Evolutionary conservation across 2,329 filamentous ascomycete species (phyloP).

Genomic region (Talaromyces rugulosus): DNA sequence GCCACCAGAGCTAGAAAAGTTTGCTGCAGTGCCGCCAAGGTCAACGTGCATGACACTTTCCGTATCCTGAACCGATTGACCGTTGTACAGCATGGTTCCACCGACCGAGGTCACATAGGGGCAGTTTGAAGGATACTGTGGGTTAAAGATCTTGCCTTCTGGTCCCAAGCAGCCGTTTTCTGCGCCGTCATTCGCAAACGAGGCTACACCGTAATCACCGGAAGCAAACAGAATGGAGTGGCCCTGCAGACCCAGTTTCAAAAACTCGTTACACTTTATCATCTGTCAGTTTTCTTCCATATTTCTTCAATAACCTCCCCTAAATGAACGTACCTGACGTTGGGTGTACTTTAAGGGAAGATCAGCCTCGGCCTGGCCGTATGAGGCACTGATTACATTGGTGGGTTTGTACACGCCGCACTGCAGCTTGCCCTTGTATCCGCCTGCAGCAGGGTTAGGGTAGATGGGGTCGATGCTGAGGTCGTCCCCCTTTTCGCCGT

Average conservation of each 20-base stretch:
- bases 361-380: constrained; percentile 52
- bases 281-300: no score
- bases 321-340: constrained; percentile 22
- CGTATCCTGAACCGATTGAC: constrained; percentile 22
- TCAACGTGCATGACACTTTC: constrained; percentile 30
- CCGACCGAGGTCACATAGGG: constrained; percentile 52
- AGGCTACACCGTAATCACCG: constrained; percentile 29
- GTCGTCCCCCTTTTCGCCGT: constrained; percentile 47
- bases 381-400: constrained; percentile 55
- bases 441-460: constrained; percentile 45
- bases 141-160: constrained; percentile 43
- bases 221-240: constrained; percentile 28
- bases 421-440: constrained; percentile 47
- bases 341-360: constrained; percentile 53
- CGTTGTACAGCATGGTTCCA: constrained; percentile 27
- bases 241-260: constrained; percentile 46
- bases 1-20: constrained; percentile 41
- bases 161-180: constrained; percentile 37
- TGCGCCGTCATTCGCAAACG: constrained; percentile 34
- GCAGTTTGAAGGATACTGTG: constrained; percentile 47
- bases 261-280: constrained; percentile 37
- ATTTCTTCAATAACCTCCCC: no score
- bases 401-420: constrained; percentile 52
- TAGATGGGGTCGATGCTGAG: constrained; percentile 49
- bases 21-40: constrained; percentile 21